Evolutionary conservation across 441 rosid genomes (phyloP).

Genomic region (Euphorbia schlechtendalii): DNA sequence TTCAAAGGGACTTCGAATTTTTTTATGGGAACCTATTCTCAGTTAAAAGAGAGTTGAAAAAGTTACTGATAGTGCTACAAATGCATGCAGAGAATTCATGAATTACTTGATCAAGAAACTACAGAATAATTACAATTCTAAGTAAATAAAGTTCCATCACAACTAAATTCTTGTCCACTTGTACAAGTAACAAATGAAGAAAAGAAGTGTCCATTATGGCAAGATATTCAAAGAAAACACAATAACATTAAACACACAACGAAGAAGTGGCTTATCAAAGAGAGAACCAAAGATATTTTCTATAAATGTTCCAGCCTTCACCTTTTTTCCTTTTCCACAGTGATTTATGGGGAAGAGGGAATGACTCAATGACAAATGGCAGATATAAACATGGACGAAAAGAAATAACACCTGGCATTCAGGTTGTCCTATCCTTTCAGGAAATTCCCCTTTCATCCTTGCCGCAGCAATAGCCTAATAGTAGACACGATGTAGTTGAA

Average conservation of each 20-base stretch:
- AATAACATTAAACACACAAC: neutral
- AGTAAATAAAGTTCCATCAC: neutral
- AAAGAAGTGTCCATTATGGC: neutral
- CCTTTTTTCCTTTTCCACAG: neutral
- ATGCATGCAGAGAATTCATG: neutral
- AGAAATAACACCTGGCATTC: slow-evolving; percentile 79
- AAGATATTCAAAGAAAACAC: neutral
- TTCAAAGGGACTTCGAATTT: neutral
- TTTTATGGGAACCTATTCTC: neutral
- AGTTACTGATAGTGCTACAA: neutral
- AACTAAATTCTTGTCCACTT: neutral
- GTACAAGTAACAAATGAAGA: neutral
- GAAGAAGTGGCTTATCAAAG: neutral
- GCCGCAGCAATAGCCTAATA: slow-evolving; percentile 88
- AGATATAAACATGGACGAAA: slow-evolving; percentile 3
- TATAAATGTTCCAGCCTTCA: neutral
- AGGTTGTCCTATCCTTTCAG: slow-evolving; percentile 91
- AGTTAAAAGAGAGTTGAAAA: neutral
- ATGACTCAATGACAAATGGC: neutral
- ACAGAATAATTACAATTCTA: neutral
- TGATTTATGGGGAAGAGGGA: neutral
- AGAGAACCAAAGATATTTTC: neutral
- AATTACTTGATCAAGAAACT: neutral
- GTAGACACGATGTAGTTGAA: slow-evolving; percentile 20
- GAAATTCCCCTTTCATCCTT: slow-evolving; percentile 91